phyloP scores from a whole-genome alignment of 345 rosid genomes.

The Eucalyptus marginata region DNA sequence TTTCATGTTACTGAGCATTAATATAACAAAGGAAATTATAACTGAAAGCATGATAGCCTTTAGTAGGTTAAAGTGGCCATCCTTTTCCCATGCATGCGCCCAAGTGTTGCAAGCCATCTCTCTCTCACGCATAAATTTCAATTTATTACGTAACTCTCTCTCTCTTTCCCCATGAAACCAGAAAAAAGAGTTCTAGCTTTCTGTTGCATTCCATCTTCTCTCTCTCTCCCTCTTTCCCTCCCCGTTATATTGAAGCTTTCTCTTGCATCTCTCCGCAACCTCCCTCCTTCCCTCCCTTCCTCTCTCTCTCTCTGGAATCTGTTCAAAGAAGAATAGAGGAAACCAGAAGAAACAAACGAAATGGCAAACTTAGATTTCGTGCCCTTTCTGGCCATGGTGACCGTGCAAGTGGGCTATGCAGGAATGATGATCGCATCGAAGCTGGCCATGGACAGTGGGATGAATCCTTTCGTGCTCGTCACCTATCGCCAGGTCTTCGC shows the following conservation, averaged over 20 bases:
- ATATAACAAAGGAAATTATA: neutral
- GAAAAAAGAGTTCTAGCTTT: neutral
- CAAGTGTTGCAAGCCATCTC: neutral
- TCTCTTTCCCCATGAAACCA: neutral
- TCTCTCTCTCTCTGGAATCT: neutral
- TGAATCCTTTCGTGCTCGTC: constrained; percentile 78
- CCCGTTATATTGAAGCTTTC: neutral
- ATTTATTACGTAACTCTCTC: neutral
- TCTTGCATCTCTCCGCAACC: neutral
- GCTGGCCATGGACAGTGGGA: constrained; percentile 79
- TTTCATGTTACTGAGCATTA: neutral
- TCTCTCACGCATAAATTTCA: neutral
- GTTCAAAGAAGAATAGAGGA: neutral
- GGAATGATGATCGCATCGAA: constrained; percentile 82
- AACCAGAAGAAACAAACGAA: neutral
- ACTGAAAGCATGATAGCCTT: neutral
- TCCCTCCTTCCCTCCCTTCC: neutral
- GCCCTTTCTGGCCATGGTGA: constrained; percentile 71
- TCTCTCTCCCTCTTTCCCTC: neutral
- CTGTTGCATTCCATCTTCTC: neutral
- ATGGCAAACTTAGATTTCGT: neutral
- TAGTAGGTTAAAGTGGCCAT: neutral
- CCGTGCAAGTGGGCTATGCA: constrained; percentile 61
- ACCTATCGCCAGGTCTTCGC: constrained; percentile 76
- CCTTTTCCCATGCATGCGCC: neutral